A percentile compares a stretch with the other conserved stretches of the same genome.
Evolutionary conservation across 2,329 filamentous ascomycete genomes (phyloP).

Genomic region (Penicillium aurantiogriseum): DNA sequence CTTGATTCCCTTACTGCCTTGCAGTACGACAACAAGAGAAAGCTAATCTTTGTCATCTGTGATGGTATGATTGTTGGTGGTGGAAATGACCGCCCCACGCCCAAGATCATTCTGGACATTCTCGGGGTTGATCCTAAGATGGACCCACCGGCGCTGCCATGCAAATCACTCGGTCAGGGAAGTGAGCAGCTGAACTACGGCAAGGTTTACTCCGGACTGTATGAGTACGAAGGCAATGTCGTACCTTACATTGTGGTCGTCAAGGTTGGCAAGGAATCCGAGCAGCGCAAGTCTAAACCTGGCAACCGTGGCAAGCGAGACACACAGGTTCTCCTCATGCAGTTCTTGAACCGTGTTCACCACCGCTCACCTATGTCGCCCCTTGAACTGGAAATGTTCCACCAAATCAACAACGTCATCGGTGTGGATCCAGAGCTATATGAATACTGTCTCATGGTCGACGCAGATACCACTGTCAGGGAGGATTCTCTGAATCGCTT

Average conservation of each 20-base stretch:
- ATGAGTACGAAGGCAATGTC: conserved; percentile 96
- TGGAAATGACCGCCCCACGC: conserved; percentile 93
- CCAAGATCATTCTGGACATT: conserved; percentile 93
- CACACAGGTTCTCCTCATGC: conserved; percentile 92
- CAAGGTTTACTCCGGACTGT: conserved; percentile 96
- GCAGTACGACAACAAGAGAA: conserved; percentile 97
- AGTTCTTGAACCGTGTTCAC: conserved; percentile 96
- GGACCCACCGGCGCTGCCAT: conserved; percentile 88
- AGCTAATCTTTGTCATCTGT: conserved; percentile 86
- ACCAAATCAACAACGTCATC: conserved; percentile 99
- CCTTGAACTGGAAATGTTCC: conserved; percentile 95
- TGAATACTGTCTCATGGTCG: conserved; percentile 95
- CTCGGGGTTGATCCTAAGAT: conserved; percentile 96
- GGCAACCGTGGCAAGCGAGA: conserved; percentile 98
- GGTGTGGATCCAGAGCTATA: conserved; percentile 96
- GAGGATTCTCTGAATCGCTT: conserved; percentile 91
- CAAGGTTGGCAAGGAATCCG: conserved; percentile 95
- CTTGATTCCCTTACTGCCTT: conserved; percentile 91
- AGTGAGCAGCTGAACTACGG: conserved; percentile 95
- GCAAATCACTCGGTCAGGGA: conserved; percentile 86
- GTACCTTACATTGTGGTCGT: conserved; percentile 95
- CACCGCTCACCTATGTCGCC: conserved; percentile 92
- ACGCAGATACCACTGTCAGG: conserved; percentile 91
- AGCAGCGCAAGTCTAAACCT: conserved; percentile 85
- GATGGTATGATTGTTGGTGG: conserved; percentile 99